Percentiles rank a stretch among this genome's conserved stretches.
Evolutionary conservation across 805 yeast genomes (phyloP).

Genomic region (Ogataea pignaliae): DNA sequence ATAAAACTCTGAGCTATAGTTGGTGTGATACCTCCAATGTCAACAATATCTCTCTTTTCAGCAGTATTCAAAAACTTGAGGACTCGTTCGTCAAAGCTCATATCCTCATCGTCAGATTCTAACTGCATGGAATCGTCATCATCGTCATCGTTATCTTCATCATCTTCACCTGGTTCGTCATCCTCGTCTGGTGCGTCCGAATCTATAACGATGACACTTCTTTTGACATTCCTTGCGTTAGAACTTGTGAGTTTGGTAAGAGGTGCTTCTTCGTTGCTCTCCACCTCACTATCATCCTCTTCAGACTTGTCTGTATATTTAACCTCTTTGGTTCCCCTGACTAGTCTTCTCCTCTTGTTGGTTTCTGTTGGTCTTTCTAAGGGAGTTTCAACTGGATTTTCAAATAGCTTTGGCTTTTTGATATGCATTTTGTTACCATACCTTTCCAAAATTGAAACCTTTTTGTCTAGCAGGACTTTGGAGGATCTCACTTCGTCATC

Average conservation of each 20-base stretch:
- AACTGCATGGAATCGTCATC: conserved; percentile 29
- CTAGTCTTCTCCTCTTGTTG: conserved; percentile 20
- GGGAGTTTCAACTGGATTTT: no score
- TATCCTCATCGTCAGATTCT: conserved; percentile 26
- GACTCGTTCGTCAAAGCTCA: conserved; percentile 57
- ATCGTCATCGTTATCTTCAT: conserved; percentile 35
- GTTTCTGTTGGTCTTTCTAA: conserved; percentile 18
- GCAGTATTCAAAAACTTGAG: conserved; percentile 78
- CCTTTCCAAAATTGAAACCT: conserved; percentile 20
- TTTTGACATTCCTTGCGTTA: conserved; percentile 20
- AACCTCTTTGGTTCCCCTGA: conserved; percentile 28
- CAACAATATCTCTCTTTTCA: conserved; percentile 68
- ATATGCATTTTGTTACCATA: conserved; percentile 11
- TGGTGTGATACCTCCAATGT: conserved; percentile 68
- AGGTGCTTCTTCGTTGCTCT: not conserved
- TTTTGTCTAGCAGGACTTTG: conserved; percentile 20
- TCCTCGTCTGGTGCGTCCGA: not conserved
- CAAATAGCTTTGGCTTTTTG: conserved; percentile 29
- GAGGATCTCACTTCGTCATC: conserved; percentile 25
- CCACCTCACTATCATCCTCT: not conserved
- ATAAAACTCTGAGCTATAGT: conserved; percentile 61
- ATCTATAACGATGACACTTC: not conserved
- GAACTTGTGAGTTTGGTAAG: conserved; percentile 18
- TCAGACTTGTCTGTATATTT: not conserved
- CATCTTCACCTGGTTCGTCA: conserved; percentile 16